Base-by-base conservation (phyloP, 805 yeast genomes). In the Ascoidea rubescens region DNA sequence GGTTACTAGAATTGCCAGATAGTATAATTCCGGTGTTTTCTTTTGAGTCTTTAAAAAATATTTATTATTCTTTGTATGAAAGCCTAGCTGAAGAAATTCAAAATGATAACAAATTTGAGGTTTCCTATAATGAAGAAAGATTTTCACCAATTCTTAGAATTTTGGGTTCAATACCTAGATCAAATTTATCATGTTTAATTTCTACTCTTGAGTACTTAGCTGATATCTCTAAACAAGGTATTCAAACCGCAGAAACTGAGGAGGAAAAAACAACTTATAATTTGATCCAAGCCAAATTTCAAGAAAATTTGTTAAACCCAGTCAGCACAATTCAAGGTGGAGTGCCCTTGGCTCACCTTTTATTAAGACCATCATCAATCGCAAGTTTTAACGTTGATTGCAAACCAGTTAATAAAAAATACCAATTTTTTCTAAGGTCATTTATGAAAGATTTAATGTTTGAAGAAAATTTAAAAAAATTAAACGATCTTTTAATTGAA, bases 1-100 rank as follows among this genome's bases (percentile, higher is more conserved):
- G 78, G 69, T 67, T 80, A 37, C 64, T 80, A 63, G 86, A 80
- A 58, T 62, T 80, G 45, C 84, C 84, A 0, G 83, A 79, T 56
- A 73, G 84, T 31, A 61, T 80, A 31, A 67, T 78, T 4, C 76
- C 80, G 0, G 63, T 64, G 52, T 56, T 59, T 1, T 54, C 60
- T 4, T 63, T 60, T 52, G 68, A 64, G 14, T 51, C 62, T 1
- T 46, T 64, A 12, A 49, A 55, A 17, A 53, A 44, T 6, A 28
- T 54, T 8, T 55, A 55, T 43, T 51, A 33, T 31, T 48, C 42
- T 16, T 46, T 51, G 5, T 53, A 49, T 31, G 14, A 14, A 10
- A 44, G 44, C 17, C 37, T 52, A 31, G n/a, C 21, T 12, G 21
- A 28, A 48, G 4, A 31, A 17, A 50, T 44, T 37, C 32, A 16